A percentile compares a stretch with the other conserved stretches of the same genome.
Evolutionary conservation across 2,329 filamentous ascomycete species (phyloP).

Genomic region (Dothidotthia symphoricarpi): DNA sequence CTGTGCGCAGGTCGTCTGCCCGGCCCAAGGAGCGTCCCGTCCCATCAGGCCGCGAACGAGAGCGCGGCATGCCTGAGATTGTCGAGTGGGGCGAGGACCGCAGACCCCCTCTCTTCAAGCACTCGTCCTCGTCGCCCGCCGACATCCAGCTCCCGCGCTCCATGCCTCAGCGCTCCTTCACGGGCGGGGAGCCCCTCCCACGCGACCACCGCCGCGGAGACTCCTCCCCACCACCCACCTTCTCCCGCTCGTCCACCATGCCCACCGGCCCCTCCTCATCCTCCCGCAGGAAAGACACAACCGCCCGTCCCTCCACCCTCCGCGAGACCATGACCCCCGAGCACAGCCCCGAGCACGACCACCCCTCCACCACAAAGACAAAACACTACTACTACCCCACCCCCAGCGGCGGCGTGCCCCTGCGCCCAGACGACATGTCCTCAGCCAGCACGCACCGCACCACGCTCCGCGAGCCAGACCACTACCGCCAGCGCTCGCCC

Average conservation of each 20-base stretch:
- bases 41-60: constrained; percentile 28
- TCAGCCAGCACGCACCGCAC: constrained; percentile 31
- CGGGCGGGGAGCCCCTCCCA: constrained; percentile 12
- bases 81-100: constrained; percentile 35
- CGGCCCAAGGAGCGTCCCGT: constrained; percentile 30
- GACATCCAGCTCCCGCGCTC: constrained; percentile 29
- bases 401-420: constrained; percentile 22
- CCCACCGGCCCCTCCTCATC: constrained; percentile 30
- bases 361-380: constrained; percentile 21
- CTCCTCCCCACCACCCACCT: constrained; percentile 34
- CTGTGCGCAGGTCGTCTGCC: constrained; percentile 35
- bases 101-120: constrained; percentile 38
- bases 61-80: constrained; percentile 32
- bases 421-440: constrained; percentile 23
- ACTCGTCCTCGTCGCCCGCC: constrained; percentile 40
- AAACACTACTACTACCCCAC: constrained; percentile 31
- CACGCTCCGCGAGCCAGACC: constrained; percentile 34
- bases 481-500: constrained; percentile 26
- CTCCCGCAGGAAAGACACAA: constrained; percentile 29
- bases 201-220: constrained; percentile 31
- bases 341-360: constrained; percentile 23
- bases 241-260: constrained; percentile 48
- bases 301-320: constrained; percentile 28
- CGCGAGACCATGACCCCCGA: constrained; percentile 31
- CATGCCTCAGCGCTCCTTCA: constrained; percentile 34